These are phyloP conservation scores for Orobanche coerulescens DNA, from an alignment of 257 asterid genomes.

Conservation along the genomic window DNA sequence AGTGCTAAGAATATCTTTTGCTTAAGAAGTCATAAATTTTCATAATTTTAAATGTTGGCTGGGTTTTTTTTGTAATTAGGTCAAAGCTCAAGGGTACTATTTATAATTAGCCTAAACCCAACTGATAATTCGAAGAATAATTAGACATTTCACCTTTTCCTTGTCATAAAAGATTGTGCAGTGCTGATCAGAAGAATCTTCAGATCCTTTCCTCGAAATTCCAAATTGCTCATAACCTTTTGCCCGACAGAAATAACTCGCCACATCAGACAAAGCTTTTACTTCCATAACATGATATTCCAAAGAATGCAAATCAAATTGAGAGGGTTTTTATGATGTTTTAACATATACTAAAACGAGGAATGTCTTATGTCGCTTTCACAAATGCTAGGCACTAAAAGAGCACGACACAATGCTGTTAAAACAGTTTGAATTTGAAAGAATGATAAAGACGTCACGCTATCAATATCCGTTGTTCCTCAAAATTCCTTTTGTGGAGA, in stretches of 20 bases:
- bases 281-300: neutral
- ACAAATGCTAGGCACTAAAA: too few species aligned
- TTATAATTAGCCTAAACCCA: too few species aligned
- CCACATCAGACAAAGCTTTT: constrained; percentile 1
- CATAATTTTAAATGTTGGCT: too few species aligned
- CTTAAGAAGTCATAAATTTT: too few species aligned
- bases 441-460: too few species aligned
- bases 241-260: constrained; percentile 11
- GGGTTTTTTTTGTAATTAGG: too few species aligned
- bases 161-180: constrained; percentile 85
- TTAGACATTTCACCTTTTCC: constrained; percentile 56
- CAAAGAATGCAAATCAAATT: constrained; percentile 2
- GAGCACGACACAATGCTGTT: neutral
- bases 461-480: too few species aligned
- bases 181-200: constrained; percentile 80
- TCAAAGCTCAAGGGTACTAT: too few species aligned
- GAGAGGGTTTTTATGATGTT: neutral
- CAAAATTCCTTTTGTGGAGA: too few species aligned
- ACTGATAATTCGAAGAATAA: neutral
- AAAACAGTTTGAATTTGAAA: constrained; percentile 9
- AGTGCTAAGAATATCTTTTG: too few species aligned
- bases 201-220: constrained; percentile 83
- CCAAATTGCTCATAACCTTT: constrained; percentile 93
- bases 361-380: neutral
- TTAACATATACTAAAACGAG: too few species aligned